Base-by-base conservation (phyloP, 345 rosid species). In the Boechera divaricarpa region DNA sequence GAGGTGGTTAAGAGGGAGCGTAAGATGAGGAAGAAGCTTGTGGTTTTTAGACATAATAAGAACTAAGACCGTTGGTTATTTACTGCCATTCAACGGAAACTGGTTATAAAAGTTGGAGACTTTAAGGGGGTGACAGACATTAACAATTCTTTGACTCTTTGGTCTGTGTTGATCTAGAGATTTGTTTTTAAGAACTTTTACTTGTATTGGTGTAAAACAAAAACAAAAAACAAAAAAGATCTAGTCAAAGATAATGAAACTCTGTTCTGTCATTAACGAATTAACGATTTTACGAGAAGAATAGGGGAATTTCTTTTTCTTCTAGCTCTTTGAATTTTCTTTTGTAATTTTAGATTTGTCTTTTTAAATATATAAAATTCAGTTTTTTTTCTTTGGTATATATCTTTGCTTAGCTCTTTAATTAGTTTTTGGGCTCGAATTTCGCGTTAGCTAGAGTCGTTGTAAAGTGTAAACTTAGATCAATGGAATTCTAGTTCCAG, bases 31-130 rank as follows among this genome's bases (percentile, higher is more conserved):
- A 60, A 58, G 26, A 33, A 72, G 33, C 57, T 78, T 32, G 63
- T 78, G 51, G 77, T 57, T 72, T 66, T 72, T 65, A 78, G 77
- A 67, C 81, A 66, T 72, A 58, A 66, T 66, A 9, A 42, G 63
- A 72, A 39, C 36, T 21, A 66, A 3, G 48, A 59, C 77, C 73
- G 81, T 78, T 78, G 73, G 10, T 72, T 72, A 29, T 77, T 70
- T 63, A 28, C 70, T 33, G 70, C 44, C 53, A 13, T 11, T 44
- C 10, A 72, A 71, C 72, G 39, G 63, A 13, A 8, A 0, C 58
- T 66, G 2, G 81, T 72, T 72, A 65, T 51, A n/a, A 63, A 56
- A 53, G 69, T 33, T 68, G 80, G 49, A 52, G 36, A 11, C 61
- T 58, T 67, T 11, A 15, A 57, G 52, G 16, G 16, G 16, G 16